Conservation (phyloP, 108 stramenopile species). For the Conticribra weissflogii region DNA sequence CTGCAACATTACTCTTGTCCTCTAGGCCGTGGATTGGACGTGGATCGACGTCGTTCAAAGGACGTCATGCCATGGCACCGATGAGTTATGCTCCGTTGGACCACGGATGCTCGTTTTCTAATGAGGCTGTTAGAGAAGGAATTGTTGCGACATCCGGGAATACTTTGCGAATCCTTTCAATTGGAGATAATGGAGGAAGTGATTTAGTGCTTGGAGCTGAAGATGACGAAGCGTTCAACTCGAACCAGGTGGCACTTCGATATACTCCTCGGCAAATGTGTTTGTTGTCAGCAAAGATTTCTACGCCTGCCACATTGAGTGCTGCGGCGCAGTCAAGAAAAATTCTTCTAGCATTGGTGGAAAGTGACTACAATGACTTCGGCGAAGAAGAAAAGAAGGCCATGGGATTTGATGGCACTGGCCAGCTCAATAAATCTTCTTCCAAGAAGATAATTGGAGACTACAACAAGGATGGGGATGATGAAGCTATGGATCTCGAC, state of each 20-base stretch:
- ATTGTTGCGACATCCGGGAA: constrained; percentile 94
- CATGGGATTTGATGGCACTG: constrained; percentile 77
- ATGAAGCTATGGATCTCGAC: constrained; percentile 74
- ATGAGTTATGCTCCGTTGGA: constrained; percentile 93
- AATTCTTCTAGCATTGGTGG: constrained; percentile 89
- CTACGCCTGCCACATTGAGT: not conserved
- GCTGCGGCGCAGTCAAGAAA: too few species aligned
- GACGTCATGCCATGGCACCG: constrained; percentile 87
- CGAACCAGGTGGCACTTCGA: constrained; percentile 79
- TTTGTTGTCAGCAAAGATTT: constrained; percentile 56
- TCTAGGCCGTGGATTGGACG: constrained; percentile 95
- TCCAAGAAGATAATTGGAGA: constrained; percentile 35
- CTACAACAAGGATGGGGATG: constrained; percentile 53
- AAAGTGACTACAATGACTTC: constrained; percentile 94
- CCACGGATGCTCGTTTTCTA: constrained; percentile 89
- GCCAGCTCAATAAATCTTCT: constrained; percentile 37
- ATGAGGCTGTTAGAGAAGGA: constrained; percentile 91
- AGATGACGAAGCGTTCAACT: constrained; percentile 91
- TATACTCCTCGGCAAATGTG: constrained; percentile 97
- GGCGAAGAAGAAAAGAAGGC: constrained; percentile 77
- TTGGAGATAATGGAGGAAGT: constrained; percentile 63
- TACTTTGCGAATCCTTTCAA: constrained; percentile 89
- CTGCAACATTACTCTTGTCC: constrained; percentile 87
- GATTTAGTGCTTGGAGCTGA: constrained; percentile 68
- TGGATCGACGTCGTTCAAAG: constrained; percentile 29